phyloP scores from a whole-genome alignment of 2,329 filamentous ascomycete species.

The Tolypocladium ovalisporum region DNA sequence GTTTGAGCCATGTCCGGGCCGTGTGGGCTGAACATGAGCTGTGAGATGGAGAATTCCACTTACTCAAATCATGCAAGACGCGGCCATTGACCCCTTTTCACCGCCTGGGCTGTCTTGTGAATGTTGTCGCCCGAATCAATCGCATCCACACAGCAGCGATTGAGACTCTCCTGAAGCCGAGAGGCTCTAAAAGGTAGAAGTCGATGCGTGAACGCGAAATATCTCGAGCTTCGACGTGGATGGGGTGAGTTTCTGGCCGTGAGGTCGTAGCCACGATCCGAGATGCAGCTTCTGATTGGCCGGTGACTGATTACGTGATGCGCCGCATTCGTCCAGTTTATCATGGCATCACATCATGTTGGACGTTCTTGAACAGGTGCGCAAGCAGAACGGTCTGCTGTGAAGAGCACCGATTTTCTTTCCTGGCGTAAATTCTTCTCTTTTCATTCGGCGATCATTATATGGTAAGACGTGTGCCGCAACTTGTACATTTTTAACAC shows the following conservation, averaged over 20 bases:
- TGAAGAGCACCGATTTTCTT: not conserved
- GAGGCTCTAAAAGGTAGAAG: not conserved
- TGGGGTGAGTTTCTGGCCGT: not conserved
- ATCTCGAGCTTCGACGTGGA: not conserved
- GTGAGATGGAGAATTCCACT: not conserved
- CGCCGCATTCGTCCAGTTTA: not conserved
- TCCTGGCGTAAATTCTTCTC: no score
- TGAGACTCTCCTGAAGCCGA: not conserved
- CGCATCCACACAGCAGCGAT: not conserved
- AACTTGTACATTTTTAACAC: no score
- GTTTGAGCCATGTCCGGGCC: not conserved
- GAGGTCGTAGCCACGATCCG: not conserved
- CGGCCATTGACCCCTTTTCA: not conserved
- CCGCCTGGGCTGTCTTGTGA: not conserved
- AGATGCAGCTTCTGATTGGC: constrained; percentile 3
- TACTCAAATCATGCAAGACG: not conserved
- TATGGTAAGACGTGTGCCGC: no score
- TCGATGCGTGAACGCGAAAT: constrained; percentile 1
- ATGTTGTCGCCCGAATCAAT: not conserved
- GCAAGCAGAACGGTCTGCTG: no score
- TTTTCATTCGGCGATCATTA: no score
- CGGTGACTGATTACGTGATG: constrained; percentile 6
- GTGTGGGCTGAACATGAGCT: not conserved
- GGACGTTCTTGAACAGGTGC: not conserved
- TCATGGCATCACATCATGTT: not conserved